These are phyloP conservation scores for Casuarina glauca DNA, from an alignment of 306 rosid genomes.

Conservation along the genomic window DNA sequence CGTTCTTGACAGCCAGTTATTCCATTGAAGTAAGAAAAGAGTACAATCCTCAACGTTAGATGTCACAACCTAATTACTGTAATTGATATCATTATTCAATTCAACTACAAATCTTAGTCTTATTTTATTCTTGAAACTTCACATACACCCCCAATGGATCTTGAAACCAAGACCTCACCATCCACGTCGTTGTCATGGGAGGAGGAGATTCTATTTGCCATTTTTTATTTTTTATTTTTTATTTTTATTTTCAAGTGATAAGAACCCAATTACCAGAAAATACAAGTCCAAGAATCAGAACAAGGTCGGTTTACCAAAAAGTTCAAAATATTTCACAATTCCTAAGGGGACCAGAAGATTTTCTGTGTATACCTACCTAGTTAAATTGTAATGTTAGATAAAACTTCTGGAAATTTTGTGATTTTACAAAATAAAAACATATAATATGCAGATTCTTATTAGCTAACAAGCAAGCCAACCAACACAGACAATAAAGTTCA, in stretches of 20 bases:
- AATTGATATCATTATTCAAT: neutral
- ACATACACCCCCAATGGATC: neutral
- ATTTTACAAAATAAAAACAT: no score
- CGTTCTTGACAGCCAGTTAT: neutral
- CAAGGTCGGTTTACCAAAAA: neutral
- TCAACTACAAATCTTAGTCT: neutral
- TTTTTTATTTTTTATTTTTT: neutral
- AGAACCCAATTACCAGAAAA: neutral
- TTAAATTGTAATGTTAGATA: neutral
- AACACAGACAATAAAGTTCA: neutral
- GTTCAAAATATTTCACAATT: neutral
- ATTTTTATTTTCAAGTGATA: neutral
- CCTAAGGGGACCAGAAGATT: neutral
- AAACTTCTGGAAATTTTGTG: neutral
- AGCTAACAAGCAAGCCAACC: neutral
- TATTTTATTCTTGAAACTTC: neutral
- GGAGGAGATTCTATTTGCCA: neutral
- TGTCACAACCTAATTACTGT: neutral
- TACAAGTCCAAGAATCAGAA: neutral
- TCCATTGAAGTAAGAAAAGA: neutral
- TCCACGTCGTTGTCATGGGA: neutral
- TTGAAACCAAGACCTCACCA: neutral
- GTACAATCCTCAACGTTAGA: neutral
- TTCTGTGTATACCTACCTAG: neutral
- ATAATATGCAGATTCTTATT: neutral